Percentiles rank a stretch among this genome's conserved stretches.
phyloP scores from a whole-genome alignment of 148 eudicot species.

The Fagopyrum homotropicum region DNA sequence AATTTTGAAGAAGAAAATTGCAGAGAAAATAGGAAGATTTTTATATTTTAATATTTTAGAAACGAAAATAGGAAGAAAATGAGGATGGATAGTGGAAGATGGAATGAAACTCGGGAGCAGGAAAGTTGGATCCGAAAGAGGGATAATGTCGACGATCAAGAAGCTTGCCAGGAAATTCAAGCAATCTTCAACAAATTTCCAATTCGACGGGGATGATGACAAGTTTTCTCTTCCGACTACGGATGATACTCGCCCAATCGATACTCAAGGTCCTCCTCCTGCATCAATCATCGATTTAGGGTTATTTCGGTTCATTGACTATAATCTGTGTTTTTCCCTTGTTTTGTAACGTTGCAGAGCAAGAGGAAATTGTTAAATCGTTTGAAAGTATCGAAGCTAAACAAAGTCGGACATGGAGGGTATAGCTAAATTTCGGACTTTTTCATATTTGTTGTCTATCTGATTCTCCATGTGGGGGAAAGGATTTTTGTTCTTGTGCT shows the following conservation, averaged over 20 bases:
- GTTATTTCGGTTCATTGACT: conserved; percentile 1
- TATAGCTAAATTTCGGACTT: conserved; percentile 17
- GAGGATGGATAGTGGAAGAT: background rate
- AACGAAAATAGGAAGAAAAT: background rate
- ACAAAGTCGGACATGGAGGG: conserved; percentile 78
- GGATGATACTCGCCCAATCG: conserved; percentile 74
- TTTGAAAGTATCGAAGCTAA: conserved; percentile 52
- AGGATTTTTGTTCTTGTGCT: background rate
- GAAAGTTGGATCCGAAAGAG: conserved; percentile 6
- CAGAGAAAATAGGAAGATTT: too few species aligned
- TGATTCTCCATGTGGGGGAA: background rate
- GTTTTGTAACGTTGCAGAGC: conserved; percentile 42
- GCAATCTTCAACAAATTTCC: conserved; percentile 19
- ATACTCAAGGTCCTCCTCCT: conserved; percentile 46
- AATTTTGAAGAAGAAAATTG: too few species aligned
- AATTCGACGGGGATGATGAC: conserved; percentile 25
- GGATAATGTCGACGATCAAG: conserved; percentile 34
- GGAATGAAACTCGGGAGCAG: background rate
- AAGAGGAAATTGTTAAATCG: conserved; percentile 81
- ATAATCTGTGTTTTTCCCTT: background rate
- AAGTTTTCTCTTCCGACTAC: conserved; percentile 55
- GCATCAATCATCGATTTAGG: conserved; percentile 13
- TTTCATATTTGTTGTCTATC: background rate
- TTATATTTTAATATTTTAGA: background rate
- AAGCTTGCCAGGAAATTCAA: conserved; percentile 47